These are phyloP conservation scores for Diaporthe sp. DNA, from an alignment of 2,329 filamentous ascomycete genomes.

Conservation along the genomic window DNA sequence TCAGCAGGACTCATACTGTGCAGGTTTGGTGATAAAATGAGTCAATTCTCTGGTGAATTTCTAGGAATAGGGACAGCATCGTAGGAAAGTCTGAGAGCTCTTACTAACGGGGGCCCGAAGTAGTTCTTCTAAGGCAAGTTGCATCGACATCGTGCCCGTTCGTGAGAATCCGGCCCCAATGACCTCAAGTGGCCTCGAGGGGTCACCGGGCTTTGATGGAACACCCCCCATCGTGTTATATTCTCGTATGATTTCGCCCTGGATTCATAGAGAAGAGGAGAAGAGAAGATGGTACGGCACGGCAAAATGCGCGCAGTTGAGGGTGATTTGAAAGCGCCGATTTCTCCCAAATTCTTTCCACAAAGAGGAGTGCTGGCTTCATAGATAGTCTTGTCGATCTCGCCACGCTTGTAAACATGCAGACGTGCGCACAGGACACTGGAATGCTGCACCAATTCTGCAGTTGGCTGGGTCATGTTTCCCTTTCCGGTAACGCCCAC, in stretches of 20 bases:
- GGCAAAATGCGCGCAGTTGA: not conserved
- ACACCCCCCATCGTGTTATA: not conserved
- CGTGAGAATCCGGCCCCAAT: constrained; percentile 22
- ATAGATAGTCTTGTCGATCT: constrained; percentile 1
- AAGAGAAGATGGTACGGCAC: too few relatives aligned
- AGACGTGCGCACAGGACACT: constrained; percentile 14
- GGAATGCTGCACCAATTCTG: constrained; percentile 13
- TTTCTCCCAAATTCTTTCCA: not conserved
- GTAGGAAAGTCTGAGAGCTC: not conserved
- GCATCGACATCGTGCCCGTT: not conserved
- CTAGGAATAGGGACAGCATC: not conserved
- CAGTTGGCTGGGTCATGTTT: not conserved
- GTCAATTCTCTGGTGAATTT: too few relatives aligned
- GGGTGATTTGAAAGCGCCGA: not conserved
- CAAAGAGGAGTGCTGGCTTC: not conserved
- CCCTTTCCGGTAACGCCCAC: not conserved
- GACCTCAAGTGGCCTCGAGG: constrained; percentile 18
- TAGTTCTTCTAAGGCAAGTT: constrained; percentile 5
- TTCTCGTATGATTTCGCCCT: not conserved
- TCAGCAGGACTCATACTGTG: not conserved
- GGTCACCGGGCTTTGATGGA: constrained; percentile 8
- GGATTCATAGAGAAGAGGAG: not conserved
- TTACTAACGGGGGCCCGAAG: constrained; percentile 17
- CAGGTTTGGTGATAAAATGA: not conserved
- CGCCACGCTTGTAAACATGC: not conserved